Evolutionary conservation across 2,329 filamentous ascomycete species (phyloP), one percentile per base, ranked within the genome.

Genomic region (Apiospora marii): DNA sequence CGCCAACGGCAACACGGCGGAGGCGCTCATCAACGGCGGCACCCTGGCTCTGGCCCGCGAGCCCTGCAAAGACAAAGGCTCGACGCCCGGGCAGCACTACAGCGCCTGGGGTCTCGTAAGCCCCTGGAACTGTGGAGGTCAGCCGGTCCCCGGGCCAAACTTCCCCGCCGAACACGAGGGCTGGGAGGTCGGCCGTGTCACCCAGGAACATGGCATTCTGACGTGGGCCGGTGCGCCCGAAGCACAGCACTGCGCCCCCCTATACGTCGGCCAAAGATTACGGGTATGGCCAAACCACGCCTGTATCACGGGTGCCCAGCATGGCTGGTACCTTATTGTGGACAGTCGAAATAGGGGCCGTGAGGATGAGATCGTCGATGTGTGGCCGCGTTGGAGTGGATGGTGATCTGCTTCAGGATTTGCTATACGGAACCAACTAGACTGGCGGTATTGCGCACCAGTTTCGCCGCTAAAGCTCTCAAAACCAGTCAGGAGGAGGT

Each of bases 221-320:
- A 85, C 84, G 1, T 94, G 92, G 89, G 82, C 84, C 19, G 82
- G 83, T 0, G 75, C 79, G 16, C 82, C 85, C 51, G 86, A 85
- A 0, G 80, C 84, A n/a, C 81, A 87, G 68, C 83, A 82, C n/a
- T 81, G 84, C 58, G 81, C 87, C 58, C 79, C 82, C 67, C 79
- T 94, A 72, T 74, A 81, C 2, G 84, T 94, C 44, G 93, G 93
- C 0, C 88, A 94, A 78, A 90, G 90, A 77, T 82, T 95, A 37
- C 85, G 90, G 72, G 84, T 96, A 10, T 95, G 92, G 90, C 93
- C 93, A 0, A 96, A 96, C 77, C 94, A 96, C 83, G 90, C 93
- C 48, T 96, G 94, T 80, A 92, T 96, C 76, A 89, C 93, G 1
- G 91, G 92, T 0, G 91, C 91, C 0, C 89, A 89, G 41, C 93